A percentile compares a stretch with the other conserved stretches of the same genome.
Evolutionary conservation across 495 filamentous ascomycete genomes (phyloP).

Genomic region (Xylona heveae): DNA sequence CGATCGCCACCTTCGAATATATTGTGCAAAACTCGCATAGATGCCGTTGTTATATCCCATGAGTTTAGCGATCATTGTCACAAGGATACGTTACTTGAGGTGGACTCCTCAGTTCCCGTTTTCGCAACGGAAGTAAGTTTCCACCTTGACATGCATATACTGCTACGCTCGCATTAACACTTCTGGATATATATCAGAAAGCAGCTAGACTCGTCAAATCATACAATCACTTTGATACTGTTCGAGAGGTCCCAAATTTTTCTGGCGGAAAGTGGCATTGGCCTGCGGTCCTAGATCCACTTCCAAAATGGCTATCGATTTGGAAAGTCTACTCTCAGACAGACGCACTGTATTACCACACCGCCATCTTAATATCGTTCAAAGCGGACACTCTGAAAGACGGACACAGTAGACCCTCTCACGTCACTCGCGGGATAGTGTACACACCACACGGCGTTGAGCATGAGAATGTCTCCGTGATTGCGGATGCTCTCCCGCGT

Average conservation of each 20-base stretch:
- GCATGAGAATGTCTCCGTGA: constrained; percentile 12
- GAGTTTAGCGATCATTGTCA: constrained; percentile 41
- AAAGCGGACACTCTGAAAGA: constrained; percentile 7
- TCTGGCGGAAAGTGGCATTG: constrained; percentile 14
- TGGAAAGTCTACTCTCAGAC: constrained; percentile 20
- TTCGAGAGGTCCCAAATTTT: constrained; percentile 16
- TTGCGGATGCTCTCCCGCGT: constrained; percentile 17
- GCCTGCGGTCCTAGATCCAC: constrained; percentile 14
- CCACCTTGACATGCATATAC: background rate
- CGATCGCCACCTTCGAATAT: background rate
- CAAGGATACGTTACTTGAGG: constrained; percentile 24
- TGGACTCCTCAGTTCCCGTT: constrained; percentile 23
- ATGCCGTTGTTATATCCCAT: constrained; percentile 26
- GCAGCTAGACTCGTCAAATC: constrained; percentile 23
- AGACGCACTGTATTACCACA: constrained; percentile 28
- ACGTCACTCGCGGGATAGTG: too few relatives aligned
- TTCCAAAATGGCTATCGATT: constrained; percentile 29
- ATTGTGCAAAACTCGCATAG: constrained; percentile 15
- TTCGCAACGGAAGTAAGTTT: constrained; percentile 20
- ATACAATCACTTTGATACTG: constrained; percentile 26
- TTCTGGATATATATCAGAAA: constrained; percentile 8
- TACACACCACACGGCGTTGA: constrained; percentile 36
- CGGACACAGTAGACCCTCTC: too few relatives aligned
- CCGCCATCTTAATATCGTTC: constrained; percentile 29
- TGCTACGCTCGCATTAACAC: too few relatives aligned